These are phyloP conservation scores for Populus nigra DNA, from an alignment of 345 rosid genomes.

Conservation along the genomic window DNA sequence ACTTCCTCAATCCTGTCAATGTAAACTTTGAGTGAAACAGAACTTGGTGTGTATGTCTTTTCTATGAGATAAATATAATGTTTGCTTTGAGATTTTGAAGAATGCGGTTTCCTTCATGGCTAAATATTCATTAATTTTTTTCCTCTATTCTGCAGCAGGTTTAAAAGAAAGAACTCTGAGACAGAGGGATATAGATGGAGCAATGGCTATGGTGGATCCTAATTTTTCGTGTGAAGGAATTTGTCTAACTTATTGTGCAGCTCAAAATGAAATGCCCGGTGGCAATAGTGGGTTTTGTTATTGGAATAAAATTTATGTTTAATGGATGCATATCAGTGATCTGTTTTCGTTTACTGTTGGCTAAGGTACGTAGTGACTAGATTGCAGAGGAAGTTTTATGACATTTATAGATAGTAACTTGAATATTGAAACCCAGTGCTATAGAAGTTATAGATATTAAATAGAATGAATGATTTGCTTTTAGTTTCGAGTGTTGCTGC, in stretches of 20 bases:
- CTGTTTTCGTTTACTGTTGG: neutral
- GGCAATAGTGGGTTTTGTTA: conserved; percentile 4
- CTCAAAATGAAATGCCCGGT: conserved; percentile 2
- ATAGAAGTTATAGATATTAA: neutral
- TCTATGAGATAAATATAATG: neutral
- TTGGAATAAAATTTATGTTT: neutral
- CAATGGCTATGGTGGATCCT: conserved; percentile 8
- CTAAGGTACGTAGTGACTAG: neutral
- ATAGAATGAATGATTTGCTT: no score
- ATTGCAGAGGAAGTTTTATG: neutral
- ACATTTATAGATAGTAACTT: neutral
- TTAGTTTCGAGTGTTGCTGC: no score
- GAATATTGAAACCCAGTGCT: neutral
- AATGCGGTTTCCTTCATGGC: neutral
- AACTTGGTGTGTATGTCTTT: neutral
- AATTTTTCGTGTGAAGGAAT: neutral
- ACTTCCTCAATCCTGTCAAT: neutral
- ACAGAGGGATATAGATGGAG: neutral
- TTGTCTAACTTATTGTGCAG: conserved; percentile 9
- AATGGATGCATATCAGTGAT: neutral
- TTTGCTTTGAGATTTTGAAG: neutral
- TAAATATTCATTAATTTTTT: neutral
- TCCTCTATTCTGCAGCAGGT: neutral
- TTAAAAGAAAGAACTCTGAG: neutral
- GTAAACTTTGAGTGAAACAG: neutral